These are phyloP conservation scores for Termitomyces sp. DNA, from an alignment of 768 basidiomycete genomes.

Conservation along the genomic window DNA sequence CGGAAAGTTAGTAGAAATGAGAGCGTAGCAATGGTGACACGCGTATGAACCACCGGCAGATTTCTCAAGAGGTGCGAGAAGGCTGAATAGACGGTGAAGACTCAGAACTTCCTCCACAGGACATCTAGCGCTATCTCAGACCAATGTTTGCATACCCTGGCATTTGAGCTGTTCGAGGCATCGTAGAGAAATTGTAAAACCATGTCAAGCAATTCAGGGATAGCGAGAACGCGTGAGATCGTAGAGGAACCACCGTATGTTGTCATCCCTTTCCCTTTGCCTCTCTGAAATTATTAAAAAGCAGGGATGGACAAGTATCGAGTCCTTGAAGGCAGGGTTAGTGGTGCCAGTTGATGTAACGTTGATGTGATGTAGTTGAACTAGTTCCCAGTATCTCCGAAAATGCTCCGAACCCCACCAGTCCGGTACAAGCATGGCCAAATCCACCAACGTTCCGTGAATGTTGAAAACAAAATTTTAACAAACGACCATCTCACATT, in stretches of 20 bases:
- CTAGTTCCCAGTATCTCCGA: too few relatives aligned
- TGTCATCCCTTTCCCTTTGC: not conserved
- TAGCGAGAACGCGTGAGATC: too few relatives aligned
- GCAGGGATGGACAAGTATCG: not conserved
- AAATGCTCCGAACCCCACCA: too few relatives aligned
- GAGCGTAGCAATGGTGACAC: not conserved
- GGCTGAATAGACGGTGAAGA: constrained; percentile 35
- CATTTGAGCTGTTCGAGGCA: too few relatives aligned
- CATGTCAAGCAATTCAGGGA: too few relatives aligned
- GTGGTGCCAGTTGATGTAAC: too few relatives aligned
- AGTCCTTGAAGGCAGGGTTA: not conserved
- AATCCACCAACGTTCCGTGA: too few relatives aligned
- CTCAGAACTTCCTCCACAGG: constrained; percentile 53
- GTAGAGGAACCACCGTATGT: constrained; percentile 15
- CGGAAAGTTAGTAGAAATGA: not conserved
- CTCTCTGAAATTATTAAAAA: not conserved
- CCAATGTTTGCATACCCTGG: constrained; percentile 30
- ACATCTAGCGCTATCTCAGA: constrained; percentile 48
- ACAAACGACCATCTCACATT: too few relatives aligned
- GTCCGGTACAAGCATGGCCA: too few relatives aligned
- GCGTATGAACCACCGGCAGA: constrained; percentile 20
- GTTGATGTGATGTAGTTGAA: too few relatives aligned
- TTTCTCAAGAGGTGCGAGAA: constrained; percentile 40
- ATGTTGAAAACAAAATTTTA: too few relatives aligned
- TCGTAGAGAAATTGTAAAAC: constrained; percentile 16